A percentile compares a stretch with the other conserved stretches of the same genome.
These are phyloP conservation scores for Porpolomopsis calyptriformis DNA, from an alignment of 768 basidiomycete genomes.

Conservation along the genomic window DNA sequence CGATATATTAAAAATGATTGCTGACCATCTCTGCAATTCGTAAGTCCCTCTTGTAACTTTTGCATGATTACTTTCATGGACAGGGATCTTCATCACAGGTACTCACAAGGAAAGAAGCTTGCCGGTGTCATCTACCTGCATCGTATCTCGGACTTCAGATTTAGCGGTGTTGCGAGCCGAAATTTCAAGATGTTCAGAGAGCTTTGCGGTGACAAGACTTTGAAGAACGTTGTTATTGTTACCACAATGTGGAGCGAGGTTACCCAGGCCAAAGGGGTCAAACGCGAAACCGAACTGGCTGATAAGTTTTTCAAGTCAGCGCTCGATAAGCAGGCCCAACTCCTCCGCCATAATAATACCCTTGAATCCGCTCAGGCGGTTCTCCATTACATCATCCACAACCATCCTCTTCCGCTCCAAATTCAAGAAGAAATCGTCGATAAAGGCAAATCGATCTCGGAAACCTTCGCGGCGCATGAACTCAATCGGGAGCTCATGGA, in stretches of 20 bases:
- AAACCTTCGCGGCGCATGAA: conserved; percentile 24
- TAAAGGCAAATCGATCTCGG: conserved; percentile 17
- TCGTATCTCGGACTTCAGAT: conserved; percentile 40
- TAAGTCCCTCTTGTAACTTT: conserved; percentile 7
- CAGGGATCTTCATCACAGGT: conserved; percentile 8
- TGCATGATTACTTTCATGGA: not conserved
- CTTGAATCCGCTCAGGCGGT: conserved; percentile 22
- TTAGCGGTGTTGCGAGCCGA: conserved; percentile 33
- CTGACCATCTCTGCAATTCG: conserved; percentile 24
- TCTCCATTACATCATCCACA: conserved; percentile 21
- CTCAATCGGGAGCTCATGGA: too few relatives aligned
- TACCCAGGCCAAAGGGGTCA: conserved; percentile 22
- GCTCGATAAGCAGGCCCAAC: conserved; percentile 36
- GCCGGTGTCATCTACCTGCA: conserved; percentile 40
- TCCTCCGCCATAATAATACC: conserved; percentile 33
- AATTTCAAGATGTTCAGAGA: conserved; percentile 40
- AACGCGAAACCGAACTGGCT: conserved; percentile 36
- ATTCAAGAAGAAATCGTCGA: conserved; percentile 17
- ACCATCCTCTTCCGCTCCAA: conserved; percentile 8
- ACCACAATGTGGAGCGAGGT: conserved; percentile 40
- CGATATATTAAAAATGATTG: conserved; percentile 40
- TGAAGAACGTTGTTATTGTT: conserved; percentile 37
- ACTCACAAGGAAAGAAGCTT: conserved; percentile 17
- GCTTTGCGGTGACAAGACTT: conserved; percentile 34
- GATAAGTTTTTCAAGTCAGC: conserved; percentile 43